Evolutionary conservation across 495 filamentous ascomycete genomes (phyloP).

Genomic region (Choiromyces venosus): DNA sequence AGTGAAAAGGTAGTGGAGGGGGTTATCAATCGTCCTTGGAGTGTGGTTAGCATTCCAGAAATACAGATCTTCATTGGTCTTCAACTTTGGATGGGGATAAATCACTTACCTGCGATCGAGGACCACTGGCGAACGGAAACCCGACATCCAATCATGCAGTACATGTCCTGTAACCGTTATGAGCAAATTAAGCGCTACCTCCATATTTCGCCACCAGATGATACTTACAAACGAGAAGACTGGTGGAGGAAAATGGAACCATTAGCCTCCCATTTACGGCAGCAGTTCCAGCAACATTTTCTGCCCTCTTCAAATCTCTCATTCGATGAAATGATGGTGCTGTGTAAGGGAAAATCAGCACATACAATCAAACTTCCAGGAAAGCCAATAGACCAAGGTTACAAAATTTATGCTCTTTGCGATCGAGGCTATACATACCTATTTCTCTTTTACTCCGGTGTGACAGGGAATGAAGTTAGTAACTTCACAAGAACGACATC

Average conservation of each 20-base stretch:
- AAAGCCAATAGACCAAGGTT: too few relatives aligned
- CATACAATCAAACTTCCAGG: slow-evolving; percentile 30
- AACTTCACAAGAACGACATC: neutral
- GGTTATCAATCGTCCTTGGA: too few relatives aligned
- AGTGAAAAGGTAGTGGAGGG: neutral
- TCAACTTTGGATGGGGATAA: slow-evolving; percentile 22
- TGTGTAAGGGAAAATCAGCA: slow-evolving; percentile 6
- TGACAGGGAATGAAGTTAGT: slow-evolving; percentile 4
- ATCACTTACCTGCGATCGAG: neutral
- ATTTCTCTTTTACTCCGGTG: slow-evolving; percentile 13
- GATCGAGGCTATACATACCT: slow-evolving; percentile 15
- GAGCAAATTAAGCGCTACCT: slow-evolving; percentile 17
- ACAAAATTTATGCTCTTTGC: slow-evolving; percentile 12
- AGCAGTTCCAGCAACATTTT: neutral
- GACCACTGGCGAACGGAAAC: slow-evolving; percentile 13
- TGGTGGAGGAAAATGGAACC: slow-evolving; percentile 21
- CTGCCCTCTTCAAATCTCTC: slow-evolving; percentile 8
- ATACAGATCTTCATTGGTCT: slow-evolving; percentile 18
- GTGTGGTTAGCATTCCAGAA: too few relatives aligned
- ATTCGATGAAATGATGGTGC: slow-evolving; percentile 20
- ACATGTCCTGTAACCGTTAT: slow-evolving; percentile 12
- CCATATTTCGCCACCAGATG: slow-evolving; percentile 10
- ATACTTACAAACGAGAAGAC: neutral
- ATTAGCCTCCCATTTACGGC: slow-evolving; percentile 1
- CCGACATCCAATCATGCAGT: slow-evolving; percentile 7